Percentiles rank a stretch among this genome's conserved stretches.
Evolutionary conservation across 805 yeast species (phyloP).

Genomic region (Priceomyces medius): DNA sequence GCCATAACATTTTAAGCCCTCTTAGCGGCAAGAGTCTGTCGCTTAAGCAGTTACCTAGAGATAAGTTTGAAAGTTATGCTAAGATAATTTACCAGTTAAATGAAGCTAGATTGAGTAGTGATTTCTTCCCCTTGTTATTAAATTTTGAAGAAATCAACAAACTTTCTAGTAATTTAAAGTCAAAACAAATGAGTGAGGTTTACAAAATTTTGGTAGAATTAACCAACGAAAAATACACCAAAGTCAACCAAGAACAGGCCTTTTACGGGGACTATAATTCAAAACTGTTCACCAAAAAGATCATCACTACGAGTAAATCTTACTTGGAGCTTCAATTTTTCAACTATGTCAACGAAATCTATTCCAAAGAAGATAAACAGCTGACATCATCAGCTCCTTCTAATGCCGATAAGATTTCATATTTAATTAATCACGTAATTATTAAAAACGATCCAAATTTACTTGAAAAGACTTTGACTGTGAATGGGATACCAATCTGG

Average conservation of each 20-base stretch:
- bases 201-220: slow-evolving; percentile 65
- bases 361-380: slow-evolving; percentile 51
- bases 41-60: slow-evolving; percentile 39
- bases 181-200: slow-evolving; percentile 70
- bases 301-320: slow-evolving; percentile 54
- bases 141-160: slow-evolving; percentile 62
- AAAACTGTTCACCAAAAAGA: slow-evolving; percentile 29
- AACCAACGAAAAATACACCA: slow-evolving; percentile 35
- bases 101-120: slow-evolving; percentile 56
- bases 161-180: slow-evolving; percentile 57
- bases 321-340: slow-evolving; percentile 77
- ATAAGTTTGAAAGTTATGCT: slow-evolving; percentile 74
- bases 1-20: slow-evolving; percentile 34
- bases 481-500: slow-evolving; percentile 93
- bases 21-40: slow-evolving; percentile 16
- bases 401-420: slow-evolving; percentile 66
- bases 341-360: slow-evolving; percentile 66
- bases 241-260: slow-evolving; percentile 34
- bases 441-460: slow-evolving; percentile 28
- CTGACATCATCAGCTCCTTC: slow-evolving; percentile 51
- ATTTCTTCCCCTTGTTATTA: slow-evolving; percentile 55
- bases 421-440: slow-evolving; percentile 46
- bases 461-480: slow-evolving; percentile 36
- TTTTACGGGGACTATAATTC: slow-evolving; percentile 23
- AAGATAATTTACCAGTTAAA: slow-evolving; percentile 68